Percentiles rank a stretch among this genome's conserved stretches.
Evolutionary conservation across 495 filamentous ascomycete species (phyloP).

Genomic region (Podospora pseudopauciseta): DNA sequence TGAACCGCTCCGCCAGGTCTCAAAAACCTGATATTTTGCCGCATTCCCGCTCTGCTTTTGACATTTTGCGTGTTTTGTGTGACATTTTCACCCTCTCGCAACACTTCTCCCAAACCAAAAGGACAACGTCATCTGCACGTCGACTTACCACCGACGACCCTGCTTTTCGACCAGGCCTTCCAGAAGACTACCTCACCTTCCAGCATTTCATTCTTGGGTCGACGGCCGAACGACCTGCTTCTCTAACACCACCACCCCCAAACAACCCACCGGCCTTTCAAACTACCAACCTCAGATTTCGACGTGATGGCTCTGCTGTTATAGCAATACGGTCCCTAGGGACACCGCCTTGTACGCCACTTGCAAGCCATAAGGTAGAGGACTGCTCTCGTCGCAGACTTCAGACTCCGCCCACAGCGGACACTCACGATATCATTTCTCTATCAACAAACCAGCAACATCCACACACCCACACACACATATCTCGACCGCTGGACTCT

Average conservation of each 20-base stretch:
- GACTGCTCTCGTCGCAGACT: slow-evolving; percentile 27
- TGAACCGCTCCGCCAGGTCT: slow-evolving; percentile 19
- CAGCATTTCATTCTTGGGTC: slow-evolving; percentile 9
- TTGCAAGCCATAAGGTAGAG: slow-evolving; percentile 25
- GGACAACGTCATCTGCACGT: slow-evolving; percentile 17
- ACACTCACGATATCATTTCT: slow-evolving; percentile 8
- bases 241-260: slow-evolving; percentile 22
- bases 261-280: slow-evolving; percentile 18
- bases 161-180: slow-evolving; percentile 7
- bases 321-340: slow-evolving; percentile 58
- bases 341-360: slow-evolving; percentile 40
- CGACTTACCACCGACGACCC: not conserved
- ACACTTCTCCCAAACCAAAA: not conserved
- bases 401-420: slow-evolving; percentile 8
- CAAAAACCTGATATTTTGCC: slow-evolving; percentile 35
- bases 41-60: slow-evolving; percentile 17
- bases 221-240: slow-evolving; percentile 19
- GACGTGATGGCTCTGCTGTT: slow-evolving; percentile 45
- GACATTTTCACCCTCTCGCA: slow-evolving; percentile 7
- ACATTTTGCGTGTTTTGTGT: not conserved
- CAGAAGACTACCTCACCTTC: not conserved
- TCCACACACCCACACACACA: not conserved
- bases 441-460: slow-evolving; percentile 7
- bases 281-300: slow-evolving; percentile 11
- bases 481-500: not conserved